Percentiles rank a stretch among this genome's conserved stretches.
Conservation (phyloP, 192 early-diverging fungal species). For the Coemansia sp. region DNA sequence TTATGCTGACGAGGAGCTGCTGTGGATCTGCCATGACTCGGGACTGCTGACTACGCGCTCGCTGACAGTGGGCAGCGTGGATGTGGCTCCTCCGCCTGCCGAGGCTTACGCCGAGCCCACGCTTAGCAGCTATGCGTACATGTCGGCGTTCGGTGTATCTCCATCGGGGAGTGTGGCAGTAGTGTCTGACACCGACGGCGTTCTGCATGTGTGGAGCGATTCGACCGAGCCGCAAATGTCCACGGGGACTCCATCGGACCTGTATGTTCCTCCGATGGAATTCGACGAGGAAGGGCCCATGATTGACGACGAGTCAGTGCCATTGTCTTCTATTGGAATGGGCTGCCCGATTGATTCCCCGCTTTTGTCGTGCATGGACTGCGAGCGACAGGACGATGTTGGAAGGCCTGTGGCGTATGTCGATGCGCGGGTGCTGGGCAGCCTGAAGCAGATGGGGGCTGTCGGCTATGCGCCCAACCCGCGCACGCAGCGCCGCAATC, state of each 20-base stretch:
- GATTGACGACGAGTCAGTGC: slow-evolving; percentile 52
- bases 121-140: slow-evolving; percentile 61
- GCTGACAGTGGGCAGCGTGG: neutral
- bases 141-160: slow-evolving; percentile 79
- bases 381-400: slow-evolving; percentile 65
- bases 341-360: slow-evolving; percentile 71
- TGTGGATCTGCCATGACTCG: slow-evolving; percentile 38
- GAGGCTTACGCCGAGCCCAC: slow-evolving; percentile 21
- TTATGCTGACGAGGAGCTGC: slow-evolving; percentile 13
- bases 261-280: neutral
- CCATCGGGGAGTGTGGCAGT: slow-evolving; percentile 76
- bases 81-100: neutral
- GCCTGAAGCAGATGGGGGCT: slow-evolving; percentile 89
- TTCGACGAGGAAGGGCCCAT: slow-evolving; percentile 1
- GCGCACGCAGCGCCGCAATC: slow-evolving; percentile 77
- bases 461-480: slow-evolving; percentile 94
- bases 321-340: slow-evolving; percentile 79
- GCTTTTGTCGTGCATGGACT: slow-evolving; percentile 82
- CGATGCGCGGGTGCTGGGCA: slow-evolving; percentile 71
- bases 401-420: slow-evolving; percentile 76
- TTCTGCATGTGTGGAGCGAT: slow-evolving; percentile 79
- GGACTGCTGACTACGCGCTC: slow-evolving; percentile 32
- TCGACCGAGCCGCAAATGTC: slow-evolving; percentile 68
- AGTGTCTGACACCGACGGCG: slow-evolving; percentile 77
- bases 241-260: slow-evolving; percentile 3